A percentile compares a stretch with the other conserved stretches of the same genome.
phyloP scores from a whole-genome alignment of 2,329 filamentous ascomycete species.

The Trichophyton equinum region DNA sequence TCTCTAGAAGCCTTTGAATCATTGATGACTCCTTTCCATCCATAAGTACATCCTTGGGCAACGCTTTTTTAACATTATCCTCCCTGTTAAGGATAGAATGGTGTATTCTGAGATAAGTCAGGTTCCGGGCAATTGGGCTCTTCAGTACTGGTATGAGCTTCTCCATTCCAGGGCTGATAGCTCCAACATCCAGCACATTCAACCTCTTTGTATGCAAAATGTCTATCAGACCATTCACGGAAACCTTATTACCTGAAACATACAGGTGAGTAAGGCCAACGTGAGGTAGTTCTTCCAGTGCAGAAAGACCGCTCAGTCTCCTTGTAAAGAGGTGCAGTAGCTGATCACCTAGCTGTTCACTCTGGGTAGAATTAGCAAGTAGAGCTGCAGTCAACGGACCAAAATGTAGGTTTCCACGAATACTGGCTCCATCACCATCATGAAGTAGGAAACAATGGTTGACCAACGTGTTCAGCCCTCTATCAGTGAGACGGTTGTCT shows the following conservation, averaged over 20 bases:
- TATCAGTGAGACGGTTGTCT: constrained; percentile 46
- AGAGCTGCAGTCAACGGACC: constrained; percentile 24
- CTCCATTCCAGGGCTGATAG: constrained; percentile 40
- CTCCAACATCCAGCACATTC: constrained; percentile 45
- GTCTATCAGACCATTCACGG: constrained; percentile 43
- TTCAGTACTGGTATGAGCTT: constrained; percentile 43
- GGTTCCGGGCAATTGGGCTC: constrained; percentile 33
- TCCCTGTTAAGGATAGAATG: constrained; percentile 41
- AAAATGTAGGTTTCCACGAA: constrained; percentile 16
- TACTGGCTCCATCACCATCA: constrained; percentile 15
- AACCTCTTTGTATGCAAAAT: constrained; percentile 41
- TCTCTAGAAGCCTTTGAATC: constrained; percentile 29
- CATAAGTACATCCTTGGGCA: not conserved
- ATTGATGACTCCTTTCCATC: constrained; percentile 11
- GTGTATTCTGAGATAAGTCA: constrained; percentile 45
- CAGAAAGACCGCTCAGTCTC: constrained; percentile 40
- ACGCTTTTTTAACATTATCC: not conserved
- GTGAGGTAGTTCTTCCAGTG: constrained; percentile 43
- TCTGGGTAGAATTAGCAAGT: constrained; percentile 29
- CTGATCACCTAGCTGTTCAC: constrained; percentile 41
- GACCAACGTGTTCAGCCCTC: constrained; percentile 40
- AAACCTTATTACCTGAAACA: constrained; percentile 44
- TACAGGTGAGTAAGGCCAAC: constrained; percentile 49
- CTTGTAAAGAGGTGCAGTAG: constrained; percentile 38
- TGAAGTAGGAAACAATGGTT: constrained; percentile 37